Evolutionary conservation across 1,284 basidiomycete species (phyloP).

Genomic region (Pholiota adiposa): DNA sequence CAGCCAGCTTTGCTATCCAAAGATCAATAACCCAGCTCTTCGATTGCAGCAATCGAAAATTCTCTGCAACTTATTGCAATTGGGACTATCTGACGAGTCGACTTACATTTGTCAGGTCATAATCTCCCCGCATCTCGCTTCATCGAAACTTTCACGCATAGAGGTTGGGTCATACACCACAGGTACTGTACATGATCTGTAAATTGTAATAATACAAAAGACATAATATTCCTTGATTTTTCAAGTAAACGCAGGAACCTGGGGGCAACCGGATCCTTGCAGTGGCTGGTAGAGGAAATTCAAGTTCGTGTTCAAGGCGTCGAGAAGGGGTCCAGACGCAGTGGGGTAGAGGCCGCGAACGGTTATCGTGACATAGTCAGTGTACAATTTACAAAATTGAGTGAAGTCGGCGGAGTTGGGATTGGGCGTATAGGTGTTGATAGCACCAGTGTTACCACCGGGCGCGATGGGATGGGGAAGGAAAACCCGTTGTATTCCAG

Average conservation of each 20-base stretch:
- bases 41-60: no score
- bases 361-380: constrained; percentile 9
- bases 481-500: constrained; percentile 8
- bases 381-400: constrained; percentile 9
- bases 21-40: no score
- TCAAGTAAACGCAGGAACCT: constrained; percentile 4
- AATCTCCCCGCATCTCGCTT: no score
- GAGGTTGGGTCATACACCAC: no score
- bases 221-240: neutral
- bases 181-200: no score
- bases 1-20: no score
- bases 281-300: constrained; percentile 1
- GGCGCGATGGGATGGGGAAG: constrained; percentile 18
- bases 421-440: constrained; percentile 6
- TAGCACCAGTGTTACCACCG: constrained; percentile 12
- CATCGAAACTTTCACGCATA: no score
- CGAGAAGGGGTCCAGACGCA: constrained; percentile 23
- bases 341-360: constrained; percentile 10
- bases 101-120: no score
- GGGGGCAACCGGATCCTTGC: neutral
- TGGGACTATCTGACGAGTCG: no score
- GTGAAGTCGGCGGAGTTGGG: constrained; percentile 7
- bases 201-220: neutral
- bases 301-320: constrained; percentile 20
- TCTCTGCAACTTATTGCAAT: no score